These are phyloP conservation scores for Euptelea pleiosperma DNA, from an alignment of 164 flowering plant species.

Conservation along the genomic window DNA sequence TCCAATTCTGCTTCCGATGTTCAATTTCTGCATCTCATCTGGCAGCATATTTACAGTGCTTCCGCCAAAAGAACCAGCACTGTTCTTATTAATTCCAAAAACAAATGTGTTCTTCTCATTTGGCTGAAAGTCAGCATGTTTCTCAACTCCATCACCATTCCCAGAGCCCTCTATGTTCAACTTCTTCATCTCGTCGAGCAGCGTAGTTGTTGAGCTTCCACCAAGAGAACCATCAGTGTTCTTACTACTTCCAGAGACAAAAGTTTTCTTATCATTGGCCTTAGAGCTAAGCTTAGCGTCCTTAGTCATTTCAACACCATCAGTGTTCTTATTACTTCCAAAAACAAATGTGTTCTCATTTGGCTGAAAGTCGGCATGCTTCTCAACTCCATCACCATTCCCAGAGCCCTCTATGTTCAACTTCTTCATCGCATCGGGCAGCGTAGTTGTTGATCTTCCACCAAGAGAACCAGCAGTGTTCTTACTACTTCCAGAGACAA, in stretches of 20 bases:
- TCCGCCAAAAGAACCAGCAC: slow-evolving; percentile 11
- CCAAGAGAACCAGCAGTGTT: slow-evolving; percentile 11
- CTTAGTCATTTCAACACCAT: too few relatives aligned
- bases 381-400: slow-evolving; percentile 11
- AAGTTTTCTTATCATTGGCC: slow-evolving; percentile 5
- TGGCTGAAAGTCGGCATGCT: slow-evolving; percentile 5
- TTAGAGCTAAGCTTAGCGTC: slow-evolving; percentile 1
- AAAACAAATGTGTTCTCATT: slow-evolving; percentile 10
- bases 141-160: slow-evolving; percentile 11
- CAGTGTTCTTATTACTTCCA: slow-evolving; percentile 8
- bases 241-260: slow-evolving; percentile 19
- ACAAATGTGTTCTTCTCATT: slow-evolving; percentile 7
- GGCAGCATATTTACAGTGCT: slow-evolving; percentile 14
- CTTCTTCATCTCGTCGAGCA: slow-evolving; percentile 34
- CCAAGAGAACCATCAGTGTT: slow-evolving; percentile 11
- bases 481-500: slow-evolving; percentile 19
- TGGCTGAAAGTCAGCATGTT: slow-evolving; percentile 5
- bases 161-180: slow-evolving; percentile 24
- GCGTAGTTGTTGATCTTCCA: slow-evolving; percentile 6
- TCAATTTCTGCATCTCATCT: slow-evolving; percentile 31
- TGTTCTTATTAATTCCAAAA: slow-evolving; percentile 10
- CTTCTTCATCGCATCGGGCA: slow-evolving; percentile 34
- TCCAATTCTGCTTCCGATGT: slow-evolving; percentile 23
- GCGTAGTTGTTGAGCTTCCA: slow-evolving; percentile 6
- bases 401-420: slow-evolving; percentile 24